Conservation (phyloP, 306 rosid species). For the Sicyos baderoa region DNA sequence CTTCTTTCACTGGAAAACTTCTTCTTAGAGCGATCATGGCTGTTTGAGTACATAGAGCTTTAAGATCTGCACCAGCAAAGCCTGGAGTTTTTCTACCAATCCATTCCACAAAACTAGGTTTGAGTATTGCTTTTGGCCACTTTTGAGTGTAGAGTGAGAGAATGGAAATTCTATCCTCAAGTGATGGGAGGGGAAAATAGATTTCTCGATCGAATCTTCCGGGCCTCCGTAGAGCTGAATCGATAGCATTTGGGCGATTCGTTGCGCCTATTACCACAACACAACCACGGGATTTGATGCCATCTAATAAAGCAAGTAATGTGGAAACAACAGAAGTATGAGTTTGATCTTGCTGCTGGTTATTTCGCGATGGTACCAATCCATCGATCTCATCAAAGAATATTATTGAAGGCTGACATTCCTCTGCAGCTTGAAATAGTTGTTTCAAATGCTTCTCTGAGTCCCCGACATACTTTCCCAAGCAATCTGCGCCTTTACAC, state of each 20-base stretch:
- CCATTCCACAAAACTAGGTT: slow-evolving; percentile 46
- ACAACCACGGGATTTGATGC: slow-evolving; percentile 90
- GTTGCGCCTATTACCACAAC: slow-evolving; percentile 92
- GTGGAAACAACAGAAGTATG: slow-evolving; percentile 91
- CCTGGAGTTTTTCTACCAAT: slow-evolving; percentile 82
- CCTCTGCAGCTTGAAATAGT: slow-evolving; percentile 87
- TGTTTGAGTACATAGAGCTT: slow-evolving; percentile 94
- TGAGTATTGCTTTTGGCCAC: slow-evolving; percentile 60
- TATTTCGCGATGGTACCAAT: slow-evolving; percentile 85
- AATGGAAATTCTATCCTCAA: slow-evolving; percentile 86
- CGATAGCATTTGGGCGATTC: slow-evolving; percentile 82
- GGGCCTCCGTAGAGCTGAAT: slow-evolving; percentile 86
- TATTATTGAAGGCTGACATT: slow-evolving; percentile 85
- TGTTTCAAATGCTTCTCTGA: slow-evolving; percentile 81
- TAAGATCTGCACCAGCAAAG: slow-evolving; percentile 85
- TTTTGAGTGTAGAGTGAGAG: slow-evolving; percentile 79
- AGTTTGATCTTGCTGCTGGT: slow-evolving; percentile 76
- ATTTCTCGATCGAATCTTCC: slow-evolving; percentile 94
- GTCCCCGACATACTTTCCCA: slow-evolving; percentile 92
- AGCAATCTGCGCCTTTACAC: slow-evolving; percentile 89
- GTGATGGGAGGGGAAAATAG: slow-evolving; percentile 80
- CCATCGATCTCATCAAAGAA: slow-evolving; percentile 97
- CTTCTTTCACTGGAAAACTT: background rate
- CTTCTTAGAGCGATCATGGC: slow-evolving; percentile 63
- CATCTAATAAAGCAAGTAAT: slow-evolving; percentile 93